Evolutionary conservation across 352 stramenopile genomes (phyloP), one percentile per base, ranked within the genome.

Genomic region (Globisporangium orthogonon): DNA sequence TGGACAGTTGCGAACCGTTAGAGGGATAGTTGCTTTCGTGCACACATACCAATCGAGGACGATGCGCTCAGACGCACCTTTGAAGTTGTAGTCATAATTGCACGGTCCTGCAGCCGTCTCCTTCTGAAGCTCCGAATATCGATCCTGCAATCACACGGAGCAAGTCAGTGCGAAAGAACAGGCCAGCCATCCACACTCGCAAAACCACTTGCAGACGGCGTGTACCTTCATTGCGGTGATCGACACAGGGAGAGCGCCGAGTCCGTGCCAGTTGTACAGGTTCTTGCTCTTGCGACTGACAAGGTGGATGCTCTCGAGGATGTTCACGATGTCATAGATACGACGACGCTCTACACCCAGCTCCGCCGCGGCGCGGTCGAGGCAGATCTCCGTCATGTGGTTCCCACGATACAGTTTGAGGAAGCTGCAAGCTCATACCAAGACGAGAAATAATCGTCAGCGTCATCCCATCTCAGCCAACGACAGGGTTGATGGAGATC

Each of bases 271-370:
- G 50, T 91, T 89, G 78, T 99, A 99, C 2, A 96, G 83, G 62
- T 98, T 99, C 71, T 98, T 98, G 58, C 90, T 94, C 60, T 98
- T 94, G n/a, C 95, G 90, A 31, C 79, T 94, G 5, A 98, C 93
- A 30, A 99, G 86, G 35, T 94, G 78, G 43, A 99, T 89, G 51
- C 87, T 96, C 66, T 98, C 95, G 31, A 99, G 76, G 68, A 99
- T 98, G 67, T 99, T 99, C 50, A 99, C 94, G 45, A 99, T 97
- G 70, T 99, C 96, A 66, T 99, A 99, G 53, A 99, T 98, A 17
- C 96, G 76, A 43, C 96, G 78, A 45, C 96, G 80, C 66, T 98
- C 95, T 0, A 98, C 94, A 2, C 86, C 83, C 1, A 94, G 65
- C 56, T 91, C 73, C 0, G 69, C 65, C 0, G 84, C 84, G 14